Evolutionary conservation across 805 yeast species (phyloP), one percentile per base, ranked within the genome.

Genomic region (Candida germanica): DNA sequence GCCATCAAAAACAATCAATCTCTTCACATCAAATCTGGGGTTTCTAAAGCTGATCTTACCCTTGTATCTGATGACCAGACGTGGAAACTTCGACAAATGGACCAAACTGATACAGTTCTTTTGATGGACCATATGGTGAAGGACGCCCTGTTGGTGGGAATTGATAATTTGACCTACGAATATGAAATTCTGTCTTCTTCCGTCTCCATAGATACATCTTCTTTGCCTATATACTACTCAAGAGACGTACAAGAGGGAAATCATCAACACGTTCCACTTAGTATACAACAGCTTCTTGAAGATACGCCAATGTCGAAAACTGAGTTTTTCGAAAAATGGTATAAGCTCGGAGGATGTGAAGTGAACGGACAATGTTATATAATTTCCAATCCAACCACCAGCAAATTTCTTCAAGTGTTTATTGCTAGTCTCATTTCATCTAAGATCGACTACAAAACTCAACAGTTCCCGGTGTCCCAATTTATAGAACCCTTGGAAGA

Each of bases 51-150:
- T 19, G 72, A 53, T 26, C 35, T 85, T 6, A 87, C 77, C 20
- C 54, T 87, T 11, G 82, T 89, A 40, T 75, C 91, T 1, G 47
- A 59, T 3, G 45, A 59, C 19, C 57, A 66, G 33, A 83, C 95
- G 0, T 88, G 77, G 75, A 65, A 68, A 29, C 48, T 88, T 12
- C 69, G 87, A 35, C 89, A 83, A 50, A 81, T 84, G 65, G 86
- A 87, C 53, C 97, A 91, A 56, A 84, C 96, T 6, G 88, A 91
- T 56, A 75, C 91, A 4, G 80, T 85, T n/a, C 54, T 87, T 46
- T 42, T 88, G 15, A 38, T 48, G 50, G 43, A 39, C 16, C 33
- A 40, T 5, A 23, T 16, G 8, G n/a, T 18, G 23, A 4, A 4
- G 32, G 38, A 26, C 4, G 45, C 33, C 6, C 15, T 19, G n/a